Percentiles rank a stretch among this genome's conserved stretches.
phyloP scores from a whole-genome alignment of 768 basidiomycete species.

The Termitomyces sp. region DNA sequence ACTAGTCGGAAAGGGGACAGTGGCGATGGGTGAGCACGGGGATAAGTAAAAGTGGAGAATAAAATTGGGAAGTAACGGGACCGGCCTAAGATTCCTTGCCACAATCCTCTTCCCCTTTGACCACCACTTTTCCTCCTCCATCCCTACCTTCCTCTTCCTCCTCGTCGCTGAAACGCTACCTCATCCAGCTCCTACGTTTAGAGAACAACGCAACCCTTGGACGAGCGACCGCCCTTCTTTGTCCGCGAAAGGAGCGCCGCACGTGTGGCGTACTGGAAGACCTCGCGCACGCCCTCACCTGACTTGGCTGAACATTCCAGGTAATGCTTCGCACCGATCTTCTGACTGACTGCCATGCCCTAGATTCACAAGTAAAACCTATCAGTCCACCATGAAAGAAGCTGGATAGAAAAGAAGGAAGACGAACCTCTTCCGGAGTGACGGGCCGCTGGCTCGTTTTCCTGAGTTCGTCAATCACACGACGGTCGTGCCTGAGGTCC shows the following conservation, averaged over 20 bases:
- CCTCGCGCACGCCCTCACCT: constrained; percentile 95
- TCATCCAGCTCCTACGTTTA: background rate
- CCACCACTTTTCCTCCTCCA: background rate
- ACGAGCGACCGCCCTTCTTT: constrained; percentile 13
- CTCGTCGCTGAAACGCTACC: background rate
- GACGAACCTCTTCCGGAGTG: constrained; percentile 79
- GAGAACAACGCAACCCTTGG: constrained; percentile 14
- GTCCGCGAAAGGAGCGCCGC: constrained; percentile 63
- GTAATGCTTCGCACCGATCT: constrained; percentile 96
- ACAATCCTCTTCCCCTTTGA: background rate
- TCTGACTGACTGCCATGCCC: constrained; percentile 93
- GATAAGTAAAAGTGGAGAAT: background rate
- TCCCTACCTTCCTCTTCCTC: background rate
- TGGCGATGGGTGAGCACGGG: background rate
- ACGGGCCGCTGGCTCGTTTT: constrained; percentile 95
- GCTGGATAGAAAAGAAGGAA: background rate
- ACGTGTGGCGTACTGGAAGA: constrained; percentile 97
- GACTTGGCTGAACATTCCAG: constrained; percentile 97
- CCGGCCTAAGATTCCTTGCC: constrained; percentile 1
- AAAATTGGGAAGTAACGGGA: constrained; percentile 4
- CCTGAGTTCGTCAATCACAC: constrained; percentile 90
- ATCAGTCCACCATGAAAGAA: background rate
- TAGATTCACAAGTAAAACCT: constrained; percentile 22
- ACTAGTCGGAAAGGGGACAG: background rate
- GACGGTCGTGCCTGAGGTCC: constrained; percentile 89